A percentile compares a stretch with the other conserved stretches of the same genome.
phyloP scores from a whole-genome alignment of 768 basidiomycete species.

The Lactarius akahatsu region DNA sequence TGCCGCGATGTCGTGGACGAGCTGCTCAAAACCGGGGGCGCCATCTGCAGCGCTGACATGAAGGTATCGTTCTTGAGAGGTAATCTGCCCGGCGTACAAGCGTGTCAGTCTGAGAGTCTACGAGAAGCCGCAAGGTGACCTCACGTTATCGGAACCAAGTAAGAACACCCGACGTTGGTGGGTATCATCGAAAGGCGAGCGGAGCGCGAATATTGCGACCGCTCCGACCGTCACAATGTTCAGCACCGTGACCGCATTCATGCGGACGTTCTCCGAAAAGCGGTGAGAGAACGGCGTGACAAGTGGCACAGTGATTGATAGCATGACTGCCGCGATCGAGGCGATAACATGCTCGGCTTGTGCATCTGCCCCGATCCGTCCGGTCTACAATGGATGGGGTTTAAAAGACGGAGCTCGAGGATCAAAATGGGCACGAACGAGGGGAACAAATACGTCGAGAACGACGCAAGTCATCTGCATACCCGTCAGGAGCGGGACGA shows the following conservation, averaged over 20 bases:
- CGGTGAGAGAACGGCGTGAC: constrained; percentile 72
- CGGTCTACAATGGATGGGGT: constrained; percentile 51
- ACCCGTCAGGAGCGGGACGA: constrained; percentile 56
- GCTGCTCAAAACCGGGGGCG: constrained; percentile 66
- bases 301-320: constrained; percentile 59
- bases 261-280: constrained; percentile 48
- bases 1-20: constrained; percentile 61
- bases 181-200: constrained; percentile 70
- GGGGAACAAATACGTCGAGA: constrained; percentile 86
- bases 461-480: constrained; percentile 58
- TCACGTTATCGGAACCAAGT: constrained; percentile 82
- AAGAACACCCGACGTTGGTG: constrained; percentile 89
- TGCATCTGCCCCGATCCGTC: constrained; percentile 76
- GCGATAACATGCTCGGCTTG: constrained; percentile 91
- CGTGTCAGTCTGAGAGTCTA: constrained; percentile 10
- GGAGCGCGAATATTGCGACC: constrained; percentile 60
- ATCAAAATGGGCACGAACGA: constrained; percentile 47
- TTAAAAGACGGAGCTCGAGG: not conserved
- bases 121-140: constrained; percentile 28
- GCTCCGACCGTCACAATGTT: constrained; percentile 46
- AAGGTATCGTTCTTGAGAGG: constrained; percentile 66
- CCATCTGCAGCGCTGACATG: constrained; percentile 83
- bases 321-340: constrained; percentile 60
- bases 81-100: constrained; percentile 49
- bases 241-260: constrained; percentile 44